These are phyloP conservation scores for Colletotrichum paranaense DNA, from an alignment of 2,329 filamentous ascomycete genomes.

Conservation along the genomic window DNA sequence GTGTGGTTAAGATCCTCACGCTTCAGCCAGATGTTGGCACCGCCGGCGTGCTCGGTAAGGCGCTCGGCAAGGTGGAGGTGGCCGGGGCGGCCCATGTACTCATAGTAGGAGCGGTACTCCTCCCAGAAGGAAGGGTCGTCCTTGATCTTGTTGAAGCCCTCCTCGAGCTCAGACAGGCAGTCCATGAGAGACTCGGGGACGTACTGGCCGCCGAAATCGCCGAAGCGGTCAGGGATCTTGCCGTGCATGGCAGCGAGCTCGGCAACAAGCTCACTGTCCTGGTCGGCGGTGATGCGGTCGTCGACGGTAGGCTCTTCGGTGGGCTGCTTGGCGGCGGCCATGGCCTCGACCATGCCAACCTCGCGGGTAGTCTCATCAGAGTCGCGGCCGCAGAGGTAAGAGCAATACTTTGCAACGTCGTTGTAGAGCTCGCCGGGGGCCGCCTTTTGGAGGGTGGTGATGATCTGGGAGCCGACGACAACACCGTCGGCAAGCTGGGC, in stretches of 20 bases:
- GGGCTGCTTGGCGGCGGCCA: conserved; percentile 69
- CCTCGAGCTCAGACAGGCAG: conserved; percentile 89
- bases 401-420: conserved; percentile 88
- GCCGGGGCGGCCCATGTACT: conserved; percentile 95
- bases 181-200: conserved; percentile 99
- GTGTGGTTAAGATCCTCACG: conserved; percentile 98
- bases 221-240: conserved; percentile 86
- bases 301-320: conserved; percentile 72
- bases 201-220: conserved; percentile 96
- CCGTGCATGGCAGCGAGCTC: conserved; percentile 86
- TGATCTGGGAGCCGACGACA: conserved; percentile 95
- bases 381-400: conserved; percentile 68
- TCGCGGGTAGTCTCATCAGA: conserved; percentile 65
- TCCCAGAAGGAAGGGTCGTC: conserved; percentile 96
- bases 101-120: conserved; percentile 94
- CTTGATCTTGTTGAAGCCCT: conserved; percentile 87
- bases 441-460: conserved; percentile 81
- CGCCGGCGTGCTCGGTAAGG: conserved; percentile 87
- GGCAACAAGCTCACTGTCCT: conserved; percentile 75
- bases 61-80: conserved; percentile 90
- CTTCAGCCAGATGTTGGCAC: conserved; percentile 98
- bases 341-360: conserved; percentile 76
- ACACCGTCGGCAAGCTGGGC: conserved; percentile 90
- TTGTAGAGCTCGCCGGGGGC: conserved; percentile 73
- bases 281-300: conserved; percentile 68